Evolutionary conservation across 1,284 basidiomycete species (phyloP).

Genomic region (Athelia sp.): DNA sequence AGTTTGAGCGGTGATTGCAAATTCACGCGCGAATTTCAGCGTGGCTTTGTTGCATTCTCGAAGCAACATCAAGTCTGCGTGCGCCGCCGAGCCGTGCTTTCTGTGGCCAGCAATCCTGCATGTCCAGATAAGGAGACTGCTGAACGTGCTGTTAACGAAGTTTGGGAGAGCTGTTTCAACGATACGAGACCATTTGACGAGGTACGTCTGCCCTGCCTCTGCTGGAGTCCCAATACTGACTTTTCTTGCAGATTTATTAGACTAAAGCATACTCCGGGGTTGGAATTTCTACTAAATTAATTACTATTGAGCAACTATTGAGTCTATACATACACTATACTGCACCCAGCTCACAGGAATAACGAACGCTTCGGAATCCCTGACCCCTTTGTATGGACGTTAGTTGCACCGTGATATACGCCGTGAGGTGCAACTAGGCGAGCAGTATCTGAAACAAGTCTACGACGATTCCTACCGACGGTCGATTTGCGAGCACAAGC

Average conservation of each 20-base stretch:
- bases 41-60: conserved; percentile 74
- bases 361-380: too few relatives aligned
- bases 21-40: conserved; percentile 75
- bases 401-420: too few relatives aligned
- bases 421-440: too few relatives aligned
- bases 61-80: conserved; percentile 96
- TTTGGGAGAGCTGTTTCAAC: conserved; percentile 93
- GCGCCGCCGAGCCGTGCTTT: conserved; percentile 80
- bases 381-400: too few relatives aligned
- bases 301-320: too few relatives aligned
- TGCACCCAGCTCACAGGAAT: too few relatives aligned
- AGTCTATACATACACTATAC: too few relatives aligned
- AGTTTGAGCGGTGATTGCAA: conserved; percentile 91
- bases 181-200: conserved; percentile 98
- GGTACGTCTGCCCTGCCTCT: conserved; percentile 40
- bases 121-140: conserved; percentile 77
- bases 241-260: background rate
- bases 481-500: too few relatives aligned
- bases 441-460: too few relatives aligned
- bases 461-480: too few relatives aligned
- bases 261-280: background rate
- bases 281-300: too few relatives aligned
- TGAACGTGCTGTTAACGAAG: conserved; percentile 89
- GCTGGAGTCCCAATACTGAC: background rate
- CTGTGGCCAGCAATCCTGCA: conserved; percentile 77